These are phyloP conservation scores for Pyracantha coccinea DNA, from an alignment of 331 rosid genomes.

Conservation along the genomic window DNA sequence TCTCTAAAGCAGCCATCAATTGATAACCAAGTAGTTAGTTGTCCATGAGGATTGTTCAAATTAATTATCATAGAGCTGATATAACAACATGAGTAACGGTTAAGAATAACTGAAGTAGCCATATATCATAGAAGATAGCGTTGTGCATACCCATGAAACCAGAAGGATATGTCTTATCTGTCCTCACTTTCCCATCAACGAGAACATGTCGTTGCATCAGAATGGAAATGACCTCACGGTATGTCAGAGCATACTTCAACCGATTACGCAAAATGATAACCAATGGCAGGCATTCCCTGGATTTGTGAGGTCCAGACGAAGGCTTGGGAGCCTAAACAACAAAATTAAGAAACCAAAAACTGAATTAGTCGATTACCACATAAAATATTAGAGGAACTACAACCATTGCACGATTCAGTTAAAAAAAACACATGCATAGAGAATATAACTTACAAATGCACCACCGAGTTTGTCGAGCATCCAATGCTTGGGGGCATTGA, in stretches of 20 bases:
- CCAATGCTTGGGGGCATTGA: constrained; percentile 31
- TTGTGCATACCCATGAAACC: constrained; percentile 23
- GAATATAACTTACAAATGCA: constrained; percentile 20
- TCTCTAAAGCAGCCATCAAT: too few relatives aligned
- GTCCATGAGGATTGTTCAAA: too few relatives aligned
- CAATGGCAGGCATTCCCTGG: constrained; percentile 31
- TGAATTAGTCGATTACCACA: background rate
- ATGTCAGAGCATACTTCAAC: constrained; percentile 25
- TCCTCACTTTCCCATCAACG: constrained; percentile 31
- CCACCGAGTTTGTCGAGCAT: constrained; percentile 32
- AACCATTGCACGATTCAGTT: background rate
- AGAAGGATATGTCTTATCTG: constrained; percentile 25
- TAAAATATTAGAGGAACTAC: background rate
- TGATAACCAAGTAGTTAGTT: too few relatives aligned
- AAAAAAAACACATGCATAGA: background rate
- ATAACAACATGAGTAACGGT: background rate
- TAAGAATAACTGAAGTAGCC: background rate
- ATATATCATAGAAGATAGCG: background rate
- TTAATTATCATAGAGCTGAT: background rate
- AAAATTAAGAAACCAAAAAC: background rate
- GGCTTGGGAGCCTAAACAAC: constrained; percentile 28
- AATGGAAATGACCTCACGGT: constrained; percentile 23
- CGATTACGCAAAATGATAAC: constrained; percentile 24
- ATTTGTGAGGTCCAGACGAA: constrained; percentile 31
- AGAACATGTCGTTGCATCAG: constrained; percentile 25